phyloP scores from a whole-genome alignment of 192 early-diverging fungal species.

The Paraglomus brasilianum region DNA sequence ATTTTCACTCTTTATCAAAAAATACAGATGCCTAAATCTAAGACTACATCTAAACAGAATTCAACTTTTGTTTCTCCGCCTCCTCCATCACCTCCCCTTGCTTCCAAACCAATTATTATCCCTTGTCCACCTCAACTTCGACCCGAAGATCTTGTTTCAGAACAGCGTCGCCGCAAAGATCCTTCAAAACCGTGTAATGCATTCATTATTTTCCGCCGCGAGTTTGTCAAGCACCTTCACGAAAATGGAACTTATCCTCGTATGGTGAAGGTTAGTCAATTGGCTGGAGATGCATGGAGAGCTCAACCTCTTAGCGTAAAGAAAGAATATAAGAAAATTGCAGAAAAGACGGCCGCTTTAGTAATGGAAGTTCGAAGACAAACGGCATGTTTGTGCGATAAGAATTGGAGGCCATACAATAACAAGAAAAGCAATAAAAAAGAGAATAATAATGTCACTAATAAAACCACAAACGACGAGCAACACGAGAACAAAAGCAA shows the following conservation, averaged over 20 bases:
- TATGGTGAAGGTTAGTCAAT: neutral
- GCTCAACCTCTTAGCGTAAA: neutral
- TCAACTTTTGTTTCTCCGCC: too few relatives aligned
- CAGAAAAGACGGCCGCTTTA: neutral
- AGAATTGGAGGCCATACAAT: too few relatives aligned
- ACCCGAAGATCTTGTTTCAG: neutral
- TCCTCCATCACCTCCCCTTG: too few relatives aligned
- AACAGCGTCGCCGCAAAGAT: neutral
- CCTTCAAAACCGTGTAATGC: neutral
- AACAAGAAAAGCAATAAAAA: too few relatives aligned
- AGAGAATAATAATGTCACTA: too few relatives aligned
- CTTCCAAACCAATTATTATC: neutral
- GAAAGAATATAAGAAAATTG: neutral
- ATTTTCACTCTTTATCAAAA: too few relatives aligned
- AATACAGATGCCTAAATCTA: too few relatives aligned
- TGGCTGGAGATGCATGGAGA: neutral
- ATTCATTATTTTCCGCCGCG: neutral
- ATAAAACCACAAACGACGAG: too few relatives aligned
- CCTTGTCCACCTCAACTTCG: neutral
- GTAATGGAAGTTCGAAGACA: too few relatives aligned
- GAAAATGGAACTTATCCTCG: neutral
- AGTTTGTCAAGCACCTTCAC: neutral
- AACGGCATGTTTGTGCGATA: too few relatives aligned
- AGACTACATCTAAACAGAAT: too few relatives aligned
- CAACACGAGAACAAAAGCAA: too few relatives aligned